phyloP scores from a whole-genome alignment of 345 rosid species.

The Aurinia saxatilis region DNA sequence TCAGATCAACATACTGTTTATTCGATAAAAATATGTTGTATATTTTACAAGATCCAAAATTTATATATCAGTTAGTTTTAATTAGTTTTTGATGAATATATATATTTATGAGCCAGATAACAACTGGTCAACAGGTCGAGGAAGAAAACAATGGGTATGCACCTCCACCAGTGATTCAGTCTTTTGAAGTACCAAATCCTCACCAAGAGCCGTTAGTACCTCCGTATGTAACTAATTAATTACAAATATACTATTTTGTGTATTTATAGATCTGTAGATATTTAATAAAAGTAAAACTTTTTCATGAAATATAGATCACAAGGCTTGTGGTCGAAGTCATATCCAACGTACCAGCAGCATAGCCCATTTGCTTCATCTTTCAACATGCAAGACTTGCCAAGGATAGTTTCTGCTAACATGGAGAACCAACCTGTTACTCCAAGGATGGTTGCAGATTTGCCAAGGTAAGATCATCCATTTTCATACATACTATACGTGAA shows the following conservation, averaged over 20 bases:
- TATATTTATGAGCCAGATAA: not conserved
- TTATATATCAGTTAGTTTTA: too few relatives aligned
- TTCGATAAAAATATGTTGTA: too few relatives aligned
- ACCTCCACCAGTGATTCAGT: not conserved
- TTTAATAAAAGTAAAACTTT: not conserved
- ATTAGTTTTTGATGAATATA: not conserved
- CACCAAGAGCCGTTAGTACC: not conserved
- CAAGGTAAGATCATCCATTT: not conserved
- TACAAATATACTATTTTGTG: not conserved
- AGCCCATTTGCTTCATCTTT: not conserved
- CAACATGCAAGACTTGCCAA: not conserved
- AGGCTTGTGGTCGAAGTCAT: not conserved
- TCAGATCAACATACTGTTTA: too few relatives aligned
- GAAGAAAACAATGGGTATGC: not conserved
- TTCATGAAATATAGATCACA: constrained; percentile 9
- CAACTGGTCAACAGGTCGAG: not conserved
- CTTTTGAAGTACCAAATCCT: not conserved
- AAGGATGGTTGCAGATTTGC: not conserved
- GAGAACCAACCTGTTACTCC: not conserved
- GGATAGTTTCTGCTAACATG: not conserved
- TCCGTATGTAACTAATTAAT: constrained; percentile 1
- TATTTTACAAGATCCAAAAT: too few relatives aligned
- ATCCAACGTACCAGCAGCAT: not conserved
- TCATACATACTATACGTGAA: not conserved
- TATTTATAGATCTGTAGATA: not conserved